Percentiles rank a stretch among this genome's conserved stretches.
Conservation (phyloP, 495 filamentous ascomycete genomes). For the Aspergillus biplanus region DNA sequence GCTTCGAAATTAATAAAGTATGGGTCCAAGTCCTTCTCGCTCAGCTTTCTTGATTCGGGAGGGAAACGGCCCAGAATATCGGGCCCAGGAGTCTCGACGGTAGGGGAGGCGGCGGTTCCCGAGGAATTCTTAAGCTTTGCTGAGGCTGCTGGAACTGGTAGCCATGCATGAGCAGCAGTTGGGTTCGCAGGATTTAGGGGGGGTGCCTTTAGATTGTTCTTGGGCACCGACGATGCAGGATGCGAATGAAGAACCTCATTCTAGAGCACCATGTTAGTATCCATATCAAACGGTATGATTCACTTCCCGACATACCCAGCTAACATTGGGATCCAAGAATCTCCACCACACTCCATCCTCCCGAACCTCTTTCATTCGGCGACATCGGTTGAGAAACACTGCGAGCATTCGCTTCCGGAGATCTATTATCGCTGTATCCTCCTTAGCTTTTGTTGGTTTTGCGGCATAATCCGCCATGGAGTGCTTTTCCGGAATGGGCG, state of each 20-base stretch:
- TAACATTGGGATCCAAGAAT: slow-evolving; percentile 95
- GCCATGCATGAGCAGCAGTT: slow-evolving; percentile 81
- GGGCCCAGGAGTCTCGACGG: slow-evolving; percentile 59
- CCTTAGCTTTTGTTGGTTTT: slow-evolving; percentile 95
- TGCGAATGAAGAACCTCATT: slow-evolving; percentile 89
- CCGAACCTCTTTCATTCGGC: slow-evolving; percentile 87
- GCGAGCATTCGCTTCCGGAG: slow-evolving; percentile 93
- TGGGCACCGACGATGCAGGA: slow-evolving; percentile 88
- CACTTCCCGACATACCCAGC: slow-evolving; percentile 71
- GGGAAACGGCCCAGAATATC: slow-evolving; percentile 82
- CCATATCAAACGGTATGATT: background rate
- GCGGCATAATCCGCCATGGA: slow-evolving; percentile 98
- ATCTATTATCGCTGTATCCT: slow-evolving; percentile 95
- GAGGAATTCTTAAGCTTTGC: slow-evolving; percentile 76
- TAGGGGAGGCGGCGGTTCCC: slow-evolving; percentile 54
- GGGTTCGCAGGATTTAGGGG: slow-evolving; percentile 92
- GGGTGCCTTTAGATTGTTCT: slow-evolving; percentile 89
- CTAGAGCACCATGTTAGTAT: slow-evolving; percentile 54
- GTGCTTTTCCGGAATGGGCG: slow-evolving; percentile 97
- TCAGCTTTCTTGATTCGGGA: slow-evolving; percentile 71
- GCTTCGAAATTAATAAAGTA: slow-evolving; percentile 93
- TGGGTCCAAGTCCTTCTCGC: slow-evolving; percentile 89
- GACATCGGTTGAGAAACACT: slow-evolving; percentile 92
- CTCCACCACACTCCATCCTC: slow-evolving; percentile 97
- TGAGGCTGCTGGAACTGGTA: slow-evolving; percentile 81